A percentile compares a stretch with the other conserved stretches of the same genome.
Evolutionary conservation across 306 rosid genomes (phyloP).

Genomic region (Quillaja saponaria): DNA sequence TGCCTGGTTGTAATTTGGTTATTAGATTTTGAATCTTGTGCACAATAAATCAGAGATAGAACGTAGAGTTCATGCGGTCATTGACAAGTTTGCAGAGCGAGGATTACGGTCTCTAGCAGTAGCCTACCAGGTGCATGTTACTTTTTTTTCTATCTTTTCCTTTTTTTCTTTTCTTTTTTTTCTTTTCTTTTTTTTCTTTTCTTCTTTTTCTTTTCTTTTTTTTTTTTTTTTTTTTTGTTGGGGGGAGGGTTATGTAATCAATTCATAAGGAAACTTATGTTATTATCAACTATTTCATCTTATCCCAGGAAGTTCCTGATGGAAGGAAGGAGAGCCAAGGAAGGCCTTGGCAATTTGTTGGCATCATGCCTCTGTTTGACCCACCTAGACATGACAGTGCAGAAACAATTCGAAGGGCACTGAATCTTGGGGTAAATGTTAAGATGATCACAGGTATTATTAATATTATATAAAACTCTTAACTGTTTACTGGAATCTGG

Average conservation of each 20-base stretch:
- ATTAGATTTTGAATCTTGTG: slow-evolving; percentile 77
- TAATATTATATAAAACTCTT: too few species aligned
- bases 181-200: too few species aligned
- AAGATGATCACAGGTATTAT: slow-evolving; percentile 80
- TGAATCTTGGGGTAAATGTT: slow-evolving; percentile 82
- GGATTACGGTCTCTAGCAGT: slow-evolving; percentile 88
- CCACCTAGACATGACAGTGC: slow-evolving; percentile 94
- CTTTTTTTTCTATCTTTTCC: neutral
- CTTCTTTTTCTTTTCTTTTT: too few species aligned
- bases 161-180: neutral
- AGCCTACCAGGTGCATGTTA: slow-evolving; percentile 65
- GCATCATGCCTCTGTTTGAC: slow-evolving; percentile 78
- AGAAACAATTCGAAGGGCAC: slow-evolving; percentile 73
- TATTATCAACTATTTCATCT: neutral
- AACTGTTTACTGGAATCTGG: neutral
- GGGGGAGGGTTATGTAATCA: neutral
- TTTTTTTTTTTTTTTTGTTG: neutral
- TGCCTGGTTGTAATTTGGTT: slow-evolving; percentile 25
- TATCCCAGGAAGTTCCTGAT: slow-evolving; percentile 73
- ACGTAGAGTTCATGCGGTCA: slow-evolving; percentile 62
- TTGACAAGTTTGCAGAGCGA: slow-evolving; percentile 75
- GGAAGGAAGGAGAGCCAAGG: slow-evolving; percentile 77
- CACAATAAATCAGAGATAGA: slow-evolving; percentile 71
- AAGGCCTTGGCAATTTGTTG: slow-evolving; percentile 74
- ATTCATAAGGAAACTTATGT: slow-evolving; percentile 3